phyloP scores from a whole-genome alignment of 2,329 filamentous ascomycete species.

The Triangularia verruculosa region DNA sequence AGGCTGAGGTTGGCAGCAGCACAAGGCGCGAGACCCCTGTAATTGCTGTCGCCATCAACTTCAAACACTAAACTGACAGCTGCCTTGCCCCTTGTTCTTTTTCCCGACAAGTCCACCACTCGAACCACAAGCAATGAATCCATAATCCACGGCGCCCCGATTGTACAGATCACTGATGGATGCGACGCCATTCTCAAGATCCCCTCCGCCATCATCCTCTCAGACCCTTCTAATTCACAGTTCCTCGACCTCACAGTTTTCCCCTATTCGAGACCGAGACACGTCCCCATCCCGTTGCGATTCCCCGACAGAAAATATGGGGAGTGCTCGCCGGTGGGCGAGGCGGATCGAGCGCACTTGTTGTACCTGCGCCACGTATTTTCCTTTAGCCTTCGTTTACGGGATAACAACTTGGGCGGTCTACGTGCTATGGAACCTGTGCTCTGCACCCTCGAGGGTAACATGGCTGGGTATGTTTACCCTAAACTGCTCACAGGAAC shows the following conservation, averaged over 20 bases:
- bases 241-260: slow-evolving; percentile 27
- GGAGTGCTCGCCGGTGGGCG: slow-evolving; percentile 55
- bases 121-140: slow-evolving; percentile 9
- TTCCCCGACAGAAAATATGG: slow-evolving; percentile 45
- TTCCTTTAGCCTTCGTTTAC: slow-evolving; percentile 88
- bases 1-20: slow-evolving; percentile 4
- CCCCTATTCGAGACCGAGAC: slow-evolving; percentile 24
- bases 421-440: slow-evolving; percentile 80
- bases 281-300: slow-evolving; percentile 13
- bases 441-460: slow-evolving; percentile 51
- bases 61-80: neutral
- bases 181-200: slow-evolving; percentile 17
- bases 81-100: neutral
- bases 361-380: slow-evolving; percentile 74
- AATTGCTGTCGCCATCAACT: neutral
- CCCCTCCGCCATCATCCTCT: slow-evolving; percentile 3
- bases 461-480: slow-evolving; percentile 54
- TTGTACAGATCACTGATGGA: slow-evolving; percentile 24
- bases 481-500: neutral
- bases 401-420: slow-evolving; percentile 87
- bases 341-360: slow-evolving; percentile 76
- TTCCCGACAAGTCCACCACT: neutral
- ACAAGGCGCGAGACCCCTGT: slow-evolving; percentile 6
- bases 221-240: neutral
- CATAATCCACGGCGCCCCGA: slow-evolving; percentile 8